Base-by-base conservation (phyloP, 345 rosid genomes). In the Noccaea bulbosa region DNA sequence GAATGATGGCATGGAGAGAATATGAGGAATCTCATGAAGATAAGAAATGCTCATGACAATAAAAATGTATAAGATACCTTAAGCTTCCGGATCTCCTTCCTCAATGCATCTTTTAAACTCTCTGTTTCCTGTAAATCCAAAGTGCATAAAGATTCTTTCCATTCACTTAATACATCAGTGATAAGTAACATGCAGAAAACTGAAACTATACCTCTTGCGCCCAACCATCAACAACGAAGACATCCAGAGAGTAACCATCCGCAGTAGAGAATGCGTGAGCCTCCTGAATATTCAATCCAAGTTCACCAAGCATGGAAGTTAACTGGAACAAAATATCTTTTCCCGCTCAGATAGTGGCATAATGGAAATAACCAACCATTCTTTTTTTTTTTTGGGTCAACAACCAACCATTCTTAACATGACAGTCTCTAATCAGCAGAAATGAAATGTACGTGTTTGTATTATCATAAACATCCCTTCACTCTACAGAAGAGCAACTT, bases 151-250 rank as follows among this genome's bases (percentile, higher is more conserved):
- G 20, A 17, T 17, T 3, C 22, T 65, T 20, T 44, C 60, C 37
- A 24, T 44, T 59, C 52, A 24, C 69, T n/a, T 22, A 27, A 47
- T 50, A 27, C 40, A 65, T 47, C 37, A 45, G 15, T 63, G 41
- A 6, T 33, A 54, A 54, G 58, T 22, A 53, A 11, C 16, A 63
- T 40, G 24, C 41, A 47, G 34, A 57, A 57, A 63, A 12, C 65
- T 7, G 56, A 61, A 45, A 60, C 39, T 46, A 30, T 84, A 91
- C 97, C 96, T 91, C 96, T 75, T 82, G 81, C 2, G 82, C 83
- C 97, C 96, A 94, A 68, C 99, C 99, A 73, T 89, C 93, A 84
- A 94, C 98, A 65, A 94, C 96, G 72, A 94, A 91, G 61, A 91
- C 93, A 70, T 89, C 99, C 32, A 91, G 80, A 64, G 97, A 94